phyloP scores from a whole-genome alignment of 768 basidiomycete species.

The Termitomyces sp. region DNA sequence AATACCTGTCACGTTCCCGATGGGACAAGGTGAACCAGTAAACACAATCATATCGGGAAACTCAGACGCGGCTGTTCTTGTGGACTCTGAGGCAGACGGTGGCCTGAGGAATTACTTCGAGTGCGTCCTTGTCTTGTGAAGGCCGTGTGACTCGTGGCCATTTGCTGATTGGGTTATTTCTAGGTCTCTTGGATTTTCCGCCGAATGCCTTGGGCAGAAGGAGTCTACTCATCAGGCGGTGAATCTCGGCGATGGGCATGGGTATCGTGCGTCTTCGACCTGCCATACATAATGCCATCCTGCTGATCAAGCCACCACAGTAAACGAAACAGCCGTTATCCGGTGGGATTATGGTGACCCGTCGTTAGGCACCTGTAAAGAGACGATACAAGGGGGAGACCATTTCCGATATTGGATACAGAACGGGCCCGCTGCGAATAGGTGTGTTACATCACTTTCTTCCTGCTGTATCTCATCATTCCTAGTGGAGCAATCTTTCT shows the following conservation, averaged over 20 bases:
- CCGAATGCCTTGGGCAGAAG: constrained; percentile 85
- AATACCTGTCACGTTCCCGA: constrained; percentile 56
- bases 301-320: constrained; percentile 29
- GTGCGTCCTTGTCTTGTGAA: constrained; percentile 40
- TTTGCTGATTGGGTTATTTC: background rate
- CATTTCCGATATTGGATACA: constrained; percentile 91
- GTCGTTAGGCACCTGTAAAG: constrained; percentile 78
- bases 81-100: constrained; percentile 55
- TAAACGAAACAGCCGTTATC: constrained; percentile 80
- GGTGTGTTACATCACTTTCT: constrained; percentile 30
- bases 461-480: background rate
- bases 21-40: constrained; percentile 81
- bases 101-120: constrained; percentile 80
- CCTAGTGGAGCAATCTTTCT: constrained; percentile 69
- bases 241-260: constrained; percentile 82
- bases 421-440: constrained; percentile 59
- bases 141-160: background rate
- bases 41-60: constrained; percentile 78
- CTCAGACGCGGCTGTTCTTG: constrained; percentile 69
- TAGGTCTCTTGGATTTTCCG: constrained; percentile 69
- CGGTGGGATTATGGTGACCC: constrained; percentile 83
- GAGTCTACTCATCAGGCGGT: constrained; percentile 64
- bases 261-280: constrained; percentile 46
- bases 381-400: constrained; percentile 82
- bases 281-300: background rate